Conservation (phyloP, 163 green algal species). For the Chlorella variabilis region DNA sequence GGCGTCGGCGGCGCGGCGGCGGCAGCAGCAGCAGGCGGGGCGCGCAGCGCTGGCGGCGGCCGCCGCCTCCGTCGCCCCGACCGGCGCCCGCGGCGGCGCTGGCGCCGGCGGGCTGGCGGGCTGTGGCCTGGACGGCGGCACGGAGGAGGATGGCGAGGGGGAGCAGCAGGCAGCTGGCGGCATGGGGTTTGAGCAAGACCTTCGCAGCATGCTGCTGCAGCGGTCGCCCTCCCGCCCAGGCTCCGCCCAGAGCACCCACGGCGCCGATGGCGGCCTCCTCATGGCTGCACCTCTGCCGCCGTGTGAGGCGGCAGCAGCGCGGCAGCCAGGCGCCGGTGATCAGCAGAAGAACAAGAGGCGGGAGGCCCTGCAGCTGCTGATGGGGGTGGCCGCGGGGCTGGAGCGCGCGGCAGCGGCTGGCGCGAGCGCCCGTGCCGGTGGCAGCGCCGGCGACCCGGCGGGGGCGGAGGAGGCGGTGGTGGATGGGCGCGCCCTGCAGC, state of each 20-base stretch:
- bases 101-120: too few relatives aligned
- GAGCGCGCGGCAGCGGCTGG: background rate
- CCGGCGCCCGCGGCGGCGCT: too few relatives aligned
- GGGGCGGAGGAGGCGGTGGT: background rate
- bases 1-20: background rate
- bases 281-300: background rate
- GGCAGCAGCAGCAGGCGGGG: background rate
- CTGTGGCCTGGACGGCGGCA: background rate
- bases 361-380: background rate
- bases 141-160: background rate
- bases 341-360: background rate
- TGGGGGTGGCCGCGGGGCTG: conserved; percentile 1
- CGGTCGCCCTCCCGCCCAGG: background rate
- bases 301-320: background rate
- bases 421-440: background rate
- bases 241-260: background rate
- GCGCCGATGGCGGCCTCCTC: background rate
- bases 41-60: background rate
- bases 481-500: conserved; percentile 36
- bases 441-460: background rate
- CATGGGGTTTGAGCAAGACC: background rate
- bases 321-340: background rate
- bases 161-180: background rate
- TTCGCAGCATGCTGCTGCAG: conserved; percentile 29
- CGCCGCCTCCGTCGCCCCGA: background rate